phyloP scores from a whole-genome alignment of 78 protist genomes.

The Emiliania huxleyi region DNA sequence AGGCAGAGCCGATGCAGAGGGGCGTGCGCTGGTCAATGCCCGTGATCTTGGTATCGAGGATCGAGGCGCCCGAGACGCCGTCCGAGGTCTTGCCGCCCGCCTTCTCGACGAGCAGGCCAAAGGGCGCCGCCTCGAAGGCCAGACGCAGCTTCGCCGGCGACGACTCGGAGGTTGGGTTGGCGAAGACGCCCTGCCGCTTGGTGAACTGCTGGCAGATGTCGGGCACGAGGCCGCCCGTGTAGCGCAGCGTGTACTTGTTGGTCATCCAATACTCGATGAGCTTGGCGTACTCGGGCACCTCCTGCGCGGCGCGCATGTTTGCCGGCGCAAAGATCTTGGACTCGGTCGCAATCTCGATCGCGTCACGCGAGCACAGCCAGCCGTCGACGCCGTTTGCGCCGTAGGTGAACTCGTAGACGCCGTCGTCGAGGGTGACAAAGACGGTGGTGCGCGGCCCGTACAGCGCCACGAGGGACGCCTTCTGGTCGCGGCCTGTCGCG shows the following conservation, averaged over 20 bases:
- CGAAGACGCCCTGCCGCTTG: constrained; percentile 35
- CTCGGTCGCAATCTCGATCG: not conserved
- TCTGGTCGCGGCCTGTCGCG: constrained; percentile 50
- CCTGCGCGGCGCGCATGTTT: constrained; percentile 34
- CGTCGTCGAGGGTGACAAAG: constrained; percentile 8
- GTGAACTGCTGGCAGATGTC: constrained; percentile 41
- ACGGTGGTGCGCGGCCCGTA: constrained; percentile 39
- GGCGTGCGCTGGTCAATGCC: constrained; percentile 35
- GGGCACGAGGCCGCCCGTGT: constrained; percentile 40
- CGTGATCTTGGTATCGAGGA: constrained; percentile 28
- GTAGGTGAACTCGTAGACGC: constrained; percentile 26
- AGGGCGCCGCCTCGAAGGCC: constrained; percentile 47
- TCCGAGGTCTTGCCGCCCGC: constrained; percentile 44
- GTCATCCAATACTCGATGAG: constrained; percentile 32
- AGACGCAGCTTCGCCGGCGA: constrained; percentile 49
- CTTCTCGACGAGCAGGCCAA: constrained; percentile 35
- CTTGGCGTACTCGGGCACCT: not conserved
- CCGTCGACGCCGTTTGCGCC: not conserved
- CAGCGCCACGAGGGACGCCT: constrained; percentile 21
- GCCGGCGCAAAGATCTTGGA: constrained; percentile 49
- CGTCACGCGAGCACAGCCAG: not conserved
- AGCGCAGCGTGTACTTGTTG: constrained; percentile 39
- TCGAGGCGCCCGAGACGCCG: constrained; percentile 31
- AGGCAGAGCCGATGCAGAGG: constrained; percentile 44
- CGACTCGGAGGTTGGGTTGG: constrained; percentile 37